Evolutionary conservation across 2,329 filamentous ascomycete species (phyloP).

Genomic region (Colletotrichum tropicicola): DNA sequence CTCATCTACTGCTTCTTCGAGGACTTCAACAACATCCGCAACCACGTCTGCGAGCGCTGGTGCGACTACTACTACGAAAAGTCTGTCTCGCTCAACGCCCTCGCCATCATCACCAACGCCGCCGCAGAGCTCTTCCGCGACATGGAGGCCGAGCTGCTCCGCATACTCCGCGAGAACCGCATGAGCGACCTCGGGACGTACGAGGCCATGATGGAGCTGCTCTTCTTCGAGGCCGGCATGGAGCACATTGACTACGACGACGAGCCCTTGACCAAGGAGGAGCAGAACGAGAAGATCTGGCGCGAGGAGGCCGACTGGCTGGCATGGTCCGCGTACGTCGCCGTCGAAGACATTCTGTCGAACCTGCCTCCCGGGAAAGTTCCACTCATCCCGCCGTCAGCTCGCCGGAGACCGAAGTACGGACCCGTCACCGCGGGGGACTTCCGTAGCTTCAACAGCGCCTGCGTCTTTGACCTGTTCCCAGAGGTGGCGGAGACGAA

Average conservation of each 20-base stretch:
- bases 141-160: not conserved
- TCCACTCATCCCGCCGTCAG: not conserved
- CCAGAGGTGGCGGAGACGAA: not conserved
- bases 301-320: not conserved
- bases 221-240: not conserved
- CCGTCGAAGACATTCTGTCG: not conserved
- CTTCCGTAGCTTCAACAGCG: not conserved
- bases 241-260: not conserved
- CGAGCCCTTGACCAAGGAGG: not conserved
- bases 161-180: not conserved
- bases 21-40: conserved; percentile 1
- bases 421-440: not conserved
- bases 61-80: conserved; percentile 10
- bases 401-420: not conserved
- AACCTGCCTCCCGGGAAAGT: not conserved
- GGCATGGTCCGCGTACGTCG: not conserved
- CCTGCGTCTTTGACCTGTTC: not conserved
- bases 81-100: not conserved
- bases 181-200: not conserved
- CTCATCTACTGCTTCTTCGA: not conserved
- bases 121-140: not conserved
- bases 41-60: not conserved
- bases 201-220: not conserved
- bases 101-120: not conserved
- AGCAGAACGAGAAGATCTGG: not conserved